Conservation (phyloP, 805 yeast genomes). For the Millerozyma miso region DNA sequence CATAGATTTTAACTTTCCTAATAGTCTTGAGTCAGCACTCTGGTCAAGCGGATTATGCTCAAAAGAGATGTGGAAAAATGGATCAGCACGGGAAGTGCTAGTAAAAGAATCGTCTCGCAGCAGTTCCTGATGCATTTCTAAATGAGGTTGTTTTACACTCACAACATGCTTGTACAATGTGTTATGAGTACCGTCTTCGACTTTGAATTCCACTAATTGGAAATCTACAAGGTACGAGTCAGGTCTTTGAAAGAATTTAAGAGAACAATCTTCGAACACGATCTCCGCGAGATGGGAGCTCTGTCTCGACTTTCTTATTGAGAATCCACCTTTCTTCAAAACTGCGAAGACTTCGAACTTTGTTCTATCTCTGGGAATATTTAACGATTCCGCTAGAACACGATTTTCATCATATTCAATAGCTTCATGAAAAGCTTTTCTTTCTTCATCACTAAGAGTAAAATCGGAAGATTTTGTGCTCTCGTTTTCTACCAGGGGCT, state of each 20-base stretch:
- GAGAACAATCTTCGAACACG: slow-evolving; percentile 75
- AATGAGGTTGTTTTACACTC: slow-evolving; percentile 64
- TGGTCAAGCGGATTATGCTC: slow-evolving; percentile 85
- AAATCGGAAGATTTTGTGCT: slow-evolving; percentile 33
- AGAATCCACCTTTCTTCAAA: slow-evolving; percentile 72
- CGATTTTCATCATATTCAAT: slow-evolving; percentile 81
- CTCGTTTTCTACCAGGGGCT: slow-evolving; percentile 12
- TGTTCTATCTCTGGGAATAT: slow-evolving; percentile 70
- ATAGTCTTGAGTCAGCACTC: slow-evolving; percentile 73
- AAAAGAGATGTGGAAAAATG: slow-evolving; percentile 76
- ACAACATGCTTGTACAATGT: slow-evolving; percentile 85
- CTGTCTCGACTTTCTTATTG: slow-evolving; percentile 44
- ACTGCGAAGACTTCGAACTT: slow-evolving; percentile 64
- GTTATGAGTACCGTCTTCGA: slow-evolving; percentile 80
- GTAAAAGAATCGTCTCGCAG: not conserved
- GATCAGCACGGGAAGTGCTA: slow-evolving; percentile 30
- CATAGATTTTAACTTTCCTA: slow-evolving; percentile 77
- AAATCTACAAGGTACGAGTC: slow-evolving; percentile 72
- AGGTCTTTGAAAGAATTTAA: slow-evolving; percentile 70
- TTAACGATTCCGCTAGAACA: slow-evolving; percentile 46
- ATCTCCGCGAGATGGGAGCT: slow-evolving; percentile 63
- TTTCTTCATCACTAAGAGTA: slow-evolving; percentile 74
- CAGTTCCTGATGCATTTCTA: slow-evolving; percentile 29
- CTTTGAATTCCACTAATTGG: slow-evolving; percentile 72
- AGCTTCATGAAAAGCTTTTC: slow-evolving; percentile 85